A percentile compares a stretch with the other conserved stretches of the same genome.
These are phyloP conservation scores for Vitis rotundifolia DNA, from an alignment of 164 flowering plant genomes.

Conservation along the genomic window DNA sequence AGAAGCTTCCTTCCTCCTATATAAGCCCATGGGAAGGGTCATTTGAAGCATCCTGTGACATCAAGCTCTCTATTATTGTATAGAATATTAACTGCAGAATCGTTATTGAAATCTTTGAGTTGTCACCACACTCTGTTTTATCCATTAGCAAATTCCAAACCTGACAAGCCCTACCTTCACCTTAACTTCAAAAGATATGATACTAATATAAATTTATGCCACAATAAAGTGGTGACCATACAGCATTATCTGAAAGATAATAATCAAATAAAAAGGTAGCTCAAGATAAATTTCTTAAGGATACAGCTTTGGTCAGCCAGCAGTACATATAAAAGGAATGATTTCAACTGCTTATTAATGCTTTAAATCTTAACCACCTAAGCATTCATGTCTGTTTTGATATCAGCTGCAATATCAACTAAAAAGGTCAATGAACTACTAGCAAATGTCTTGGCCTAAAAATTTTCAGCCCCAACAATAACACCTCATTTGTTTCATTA, in stretches of 20 bases:
- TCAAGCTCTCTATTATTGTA: no score
- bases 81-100: no score
- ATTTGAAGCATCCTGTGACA: no score
- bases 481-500: not conserved
- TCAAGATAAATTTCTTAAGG: not conserved
- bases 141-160: no score
- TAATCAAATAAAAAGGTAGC: no score
- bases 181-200: not conserved
- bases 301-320: not conserved
- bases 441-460: not conserved
- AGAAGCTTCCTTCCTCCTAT: no score
- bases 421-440: not conserved
- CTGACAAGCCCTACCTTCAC: not conserved
- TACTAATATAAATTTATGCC: no score
- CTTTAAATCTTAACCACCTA: not conserved
- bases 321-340: not conserved
- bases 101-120: no score
- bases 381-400: not conserved
- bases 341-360: not conserved
- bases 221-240: no score
- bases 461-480: not conserved
- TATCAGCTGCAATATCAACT: not conserved
- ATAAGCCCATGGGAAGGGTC: no score
- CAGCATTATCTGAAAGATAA: no score
- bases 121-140: no score